Conservation (phyloP, 2,329 filamentous ascomycete genomes). For the Fusarium sp. region DNA sequence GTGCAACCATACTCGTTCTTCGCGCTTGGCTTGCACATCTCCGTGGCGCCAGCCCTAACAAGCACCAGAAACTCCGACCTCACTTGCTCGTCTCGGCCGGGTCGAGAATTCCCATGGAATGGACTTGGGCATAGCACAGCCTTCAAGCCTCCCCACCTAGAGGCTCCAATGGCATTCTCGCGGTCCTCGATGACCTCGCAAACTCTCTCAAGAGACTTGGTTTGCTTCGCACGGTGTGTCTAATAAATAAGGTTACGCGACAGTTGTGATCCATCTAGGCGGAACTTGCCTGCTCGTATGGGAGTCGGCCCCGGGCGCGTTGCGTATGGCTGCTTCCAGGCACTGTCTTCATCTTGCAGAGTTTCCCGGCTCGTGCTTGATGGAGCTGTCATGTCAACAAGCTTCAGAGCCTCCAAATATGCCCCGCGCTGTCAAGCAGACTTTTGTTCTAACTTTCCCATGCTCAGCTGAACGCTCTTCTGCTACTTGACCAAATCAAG, state of each 20-base stretch:
- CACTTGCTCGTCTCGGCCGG: conserved; percentile 7
- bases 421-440: conserved; percentile 16
- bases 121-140: conserved; percentile 1
- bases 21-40: not conserved
- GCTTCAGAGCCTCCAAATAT: conserved; percentile 8
- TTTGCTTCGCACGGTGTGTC: not conserved
- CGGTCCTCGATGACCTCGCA: not conserved
- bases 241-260: not conserved
- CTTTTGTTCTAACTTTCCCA: conserved; percentile 11
- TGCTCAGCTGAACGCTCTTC: conserved; percentile 6
- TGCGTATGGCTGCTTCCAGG: not conserved
- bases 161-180: conserved; percentile 3
- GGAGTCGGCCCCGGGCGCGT: conserved; percentile 2
- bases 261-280: not conserved
- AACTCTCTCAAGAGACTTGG: conserved; percentile 3
- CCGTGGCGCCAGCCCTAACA: conserved; percentile 13
- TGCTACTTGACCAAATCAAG: conserved; percentile 2
- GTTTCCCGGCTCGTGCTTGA: not conserved
- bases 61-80: conserved; percentile 2
- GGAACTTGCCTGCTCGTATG: conserved; percentile 8
- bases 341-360: not conserved
- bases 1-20: conserved; percentile 12
- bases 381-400: conserved; percentile 11
- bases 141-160: conserved; percentile 1
- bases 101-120: conserved; percentile 35